These are phyloP conservation scores for Penicillium sp. DNA, from an alignment of 2,329 filamentous ascomycete species.

Conservation along the genomic window DNA sequence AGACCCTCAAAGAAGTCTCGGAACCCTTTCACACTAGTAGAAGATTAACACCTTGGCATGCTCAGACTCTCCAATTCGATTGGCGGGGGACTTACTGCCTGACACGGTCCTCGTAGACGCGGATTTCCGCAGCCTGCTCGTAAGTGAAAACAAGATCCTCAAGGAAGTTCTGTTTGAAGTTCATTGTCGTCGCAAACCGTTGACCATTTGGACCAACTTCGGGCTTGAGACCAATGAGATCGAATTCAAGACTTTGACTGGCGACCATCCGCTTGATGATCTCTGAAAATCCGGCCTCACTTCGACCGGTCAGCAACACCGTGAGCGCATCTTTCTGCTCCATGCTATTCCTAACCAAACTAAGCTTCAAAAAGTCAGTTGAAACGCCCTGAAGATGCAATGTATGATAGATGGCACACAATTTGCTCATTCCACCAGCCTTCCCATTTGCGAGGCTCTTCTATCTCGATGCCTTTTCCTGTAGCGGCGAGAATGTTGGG, in stretches of 20 bases:
- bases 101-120: constrained; percentile 63
- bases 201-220: constrained; percentile 76
- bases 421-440: constrained; percentile 98
- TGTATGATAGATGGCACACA: constrained; percentile 46
- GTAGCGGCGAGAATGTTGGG: constrained; percentile 79
- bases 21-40: constrained; percentile 69
- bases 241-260: constrained; percentile 78
- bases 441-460: constrained; percentile 81
- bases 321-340: constrained; percentile 80
- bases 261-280: constrained; percentile 77
- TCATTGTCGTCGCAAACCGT: constrained; percentile 77
- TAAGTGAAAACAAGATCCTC: constrained; percentile 83
- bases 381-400: neutral
- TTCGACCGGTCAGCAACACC: constrained; percentile 83
- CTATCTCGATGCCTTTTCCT: constrained; percentile 75
- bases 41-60: constrained; percentile 14
- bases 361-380: constrained; percentile 45
- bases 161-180: constrained; percentile 87
- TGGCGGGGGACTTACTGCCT: constrained; percentile 51
- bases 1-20: constrained; percentile 78
- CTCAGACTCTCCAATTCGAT: neutral
- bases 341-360: constrained; percentile 77
- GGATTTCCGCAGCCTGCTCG: constrained; percentile 74
- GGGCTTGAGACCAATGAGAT: constrained; percentile 86
- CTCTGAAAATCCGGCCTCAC: constrained; percentile 72